These are phyloP conservation scores for Aurantiochytrium sp. DNA, from an alignment of 108 stramenopile genomes.

Conservation along the genomic window DNA sequence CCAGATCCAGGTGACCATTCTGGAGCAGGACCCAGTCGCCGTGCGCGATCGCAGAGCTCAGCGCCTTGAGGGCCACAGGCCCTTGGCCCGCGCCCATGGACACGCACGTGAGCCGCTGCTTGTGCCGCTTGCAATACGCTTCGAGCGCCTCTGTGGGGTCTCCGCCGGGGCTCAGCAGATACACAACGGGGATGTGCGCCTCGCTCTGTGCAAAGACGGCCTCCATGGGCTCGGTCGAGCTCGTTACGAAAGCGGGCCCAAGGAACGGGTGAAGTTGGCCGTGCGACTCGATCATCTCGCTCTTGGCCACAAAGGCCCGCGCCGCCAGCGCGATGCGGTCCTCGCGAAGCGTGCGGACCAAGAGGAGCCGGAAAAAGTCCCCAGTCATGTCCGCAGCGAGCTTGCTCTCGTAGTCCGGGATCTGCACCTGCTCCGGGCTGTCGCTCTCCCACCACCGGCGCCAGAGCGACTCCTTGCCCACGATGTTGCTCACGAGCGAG, in stretches of 20 bases:
- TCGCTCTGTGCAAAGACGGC: slow-evolving; percentile 45
- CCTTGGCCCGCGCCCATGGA: slow-evolving; percentile 64
- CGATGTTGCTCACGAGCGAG: slow-evolving; percentile 43
- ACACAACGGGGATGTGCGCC: slow-evolving; percentile 52
- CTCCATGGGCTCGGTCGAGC: slow-evolving; percentile 59
- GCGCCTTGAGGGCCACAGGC: slow-evolving; percentile 39
- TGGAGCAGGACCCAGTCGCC: slow-evolving; percentile 48
- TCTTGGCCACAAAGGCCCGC: slow-evolving; percentile 49
- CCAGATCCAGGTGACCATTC: slow-evolving; percentile 48
- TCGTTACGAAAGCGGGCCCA: slow-evolving; percentile 52
- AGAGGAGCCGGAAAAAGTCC: slow-evolving; percentile 50
- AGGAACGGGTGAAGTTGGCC: slow-evolving; percentile 44
- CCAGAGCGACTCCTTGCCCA: slow-evolving; percentile 49
- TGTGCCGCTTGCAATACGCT: slow-evolving; percentile 49
- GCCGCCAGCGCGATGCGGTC: slow-evolving; percentile 57
- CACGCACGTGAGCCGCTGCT: slow-evolving; percentile 47
- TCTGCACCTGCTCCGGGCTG: slow-evolving; percentile 51
- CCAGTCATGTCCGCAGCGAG: slow-evolving; percentile 41
- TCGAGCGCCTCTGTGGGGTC: slow-evolving; percentile 65
- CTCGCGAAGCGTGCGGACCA: slow-evolving; percentile 58
- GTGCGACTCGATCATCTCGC: slow-evolving; percentile 47
- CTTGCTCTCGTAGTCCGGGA: slow-evolving; percentile 49
- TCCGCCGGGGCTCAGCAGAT: slow-evolving; percentile 56
- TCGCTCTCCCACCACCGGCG: slow-evolving; percentile 52
- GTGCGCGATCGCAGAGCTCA: slow-evolving; percentile 27